Evolutionary conservation across 2,329 filamentous ascomycete genomes (phyloP).

Genomic region (Alternaria novae-zelandiae): DNA sequence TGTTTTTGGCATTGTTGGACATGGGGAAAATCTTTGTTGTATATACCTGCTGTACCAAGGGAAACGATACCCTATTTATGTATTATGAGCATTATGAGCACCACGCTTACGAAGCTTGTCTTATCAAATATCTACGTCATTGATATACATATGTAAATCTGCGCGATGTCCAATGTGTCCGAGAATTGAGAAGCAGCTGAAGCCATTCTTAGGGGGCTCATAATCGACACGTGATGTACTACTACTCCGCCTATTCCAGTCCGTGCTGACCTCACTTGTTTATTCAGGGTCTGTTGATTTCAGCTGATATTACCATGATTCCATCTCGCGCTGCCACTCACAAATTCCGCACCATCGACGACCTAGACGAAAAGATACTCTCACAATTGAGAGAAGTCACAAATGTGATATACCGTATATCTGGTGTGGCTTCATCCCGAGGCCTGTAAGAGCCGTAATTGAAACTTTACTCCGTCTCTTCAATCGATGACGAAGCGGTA

Average conservation of each 20-base stretch:
- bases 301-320: no score
- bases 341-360: background rate
- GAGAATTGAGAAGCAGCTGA: accelerated
- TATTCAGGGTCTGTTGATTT: no score
- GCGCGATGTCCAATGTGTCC: background rate
- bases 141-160: background rate
- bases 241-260: no score
- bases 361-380: background rate
- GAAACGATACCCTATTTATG: constrained; percentile 3
- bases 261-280: no score
- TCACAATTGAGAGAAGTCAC: background rate
- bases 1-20: background rate
- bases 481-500: no score
- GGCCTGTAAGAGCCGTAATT: no score
- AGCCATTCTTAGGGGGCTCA: background rate
- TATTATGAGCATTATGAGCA: background rate
- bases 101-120: background rate
- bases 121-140: background rate
- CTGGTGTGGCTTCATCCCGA: no score
- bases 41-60: background rate
- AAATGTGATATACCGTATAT: background rate
- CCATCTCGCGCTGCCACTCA: no score
- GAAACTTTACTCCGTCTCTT: no score
- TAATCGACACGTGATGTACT: background rate
- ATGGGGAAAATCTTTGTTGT: background rate